A percentile compares a stretch with the other conserved stretches of the same genome.
phyloP scores from a whole-genome alignment of 2,329 filamentous ascomycete genomes.

The Basipetospora chlamydospora region DNA sequence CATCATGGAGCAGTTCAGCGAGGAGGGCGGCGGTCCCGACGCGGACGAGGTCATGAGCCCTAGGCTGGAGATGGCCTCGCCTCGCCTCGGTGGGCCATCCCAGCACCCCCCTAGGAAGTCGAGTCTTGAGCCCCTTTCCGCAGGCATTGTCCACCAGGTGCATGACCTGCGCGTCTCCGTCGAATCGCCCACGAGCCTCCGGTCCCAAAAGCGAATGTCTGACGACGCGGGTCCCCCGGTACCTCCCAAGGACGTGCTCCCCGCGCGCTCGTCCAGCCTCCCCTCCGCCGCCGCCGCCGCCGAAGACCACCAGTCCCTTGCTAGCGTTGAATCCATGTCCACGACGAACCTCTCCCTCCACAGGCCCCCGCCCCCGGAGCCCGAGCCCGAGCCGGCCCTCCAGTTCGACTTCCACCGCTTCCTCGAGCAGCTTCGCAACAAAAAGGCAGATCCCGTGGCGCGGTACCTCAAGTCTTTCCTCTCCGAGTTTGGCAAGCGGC shows the following conservation, averaged over 20 bases:
- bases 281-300: slow-evolving; percentile 7
- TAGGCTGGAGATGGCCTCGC: slow-evolving; percentile 66
- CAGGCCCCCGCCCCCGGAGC: slow-evolving; percentile 55
- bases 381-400: slow-evolving; percentile 65
- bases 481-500: slow-evolving; percentile 86
- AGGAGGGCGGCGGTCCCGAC: slow-evolving; percentile 54
- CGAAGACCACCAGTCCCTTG: slow-evolving; percentile 10
- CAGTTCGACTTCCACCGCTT: slow-evolving; percentile 98
- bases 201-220: slow-evolving; percentile 20
- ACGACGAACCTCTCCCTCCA: slow-evolving; percentile 37
- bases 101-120: slow-evolving; percentile 73
- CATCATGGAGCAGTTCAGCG: slow-evolving; percentile 93
- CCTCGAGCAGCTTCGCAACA: slow-evolving; percentile 85
- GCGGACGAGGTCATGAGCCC: slow-evolving; percentile 87
- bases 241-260: slow-evolving; percentile 41
- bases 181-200: slow-evolving; percentile 21
- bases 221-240: slow-evolving; percentile 41
- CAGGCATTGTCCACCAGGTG: slow-evolving; percentile 32
- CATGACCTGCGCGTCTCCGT: slow-evolving; percentile 28
- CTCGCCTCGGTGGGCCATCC: slow-evolving; percentile 50
- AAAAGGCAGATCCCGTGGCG: slow-evolving; percentile 94
- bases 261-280: slow-evolving; percentile 11
- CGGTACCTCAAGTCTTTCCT: slow-evolving; percentile 91
- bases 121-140: slow-evolving; percentile 61
- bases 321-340: slow-evolving; percentile 17